Evolutionary conservation across 1,139 yeast genomes (phyloP).

Genomic region (Hyphopichia khmerensis): DNA sequence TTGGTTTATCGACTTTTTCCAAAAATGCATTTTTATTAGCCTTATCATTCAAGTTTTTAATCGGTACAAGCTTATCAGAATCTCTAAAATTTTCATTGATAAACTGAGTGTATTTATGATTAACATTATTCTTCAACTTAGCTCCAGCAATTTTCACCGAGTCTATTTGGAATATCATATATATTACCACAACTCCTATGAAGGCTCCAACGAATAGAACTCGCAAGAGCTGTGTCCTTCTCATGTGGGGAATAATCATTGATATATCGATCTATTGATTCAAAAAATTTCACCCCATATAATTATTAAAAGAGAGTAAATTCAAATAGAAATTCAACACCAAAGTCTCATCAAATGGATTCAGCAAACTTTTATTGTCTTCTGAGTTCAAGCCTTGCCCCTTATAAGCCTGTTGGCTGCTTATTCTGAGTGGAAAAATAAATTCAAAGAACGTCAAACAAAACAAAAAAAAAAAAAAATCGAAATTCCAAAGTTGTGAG

Average conservation of each 20-base stretch:
- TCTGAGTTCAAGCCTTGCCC: no score
- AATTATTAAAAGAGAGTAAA: no score
- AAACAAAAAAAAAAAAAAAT: background rate
- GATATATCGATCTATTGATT: background rate
- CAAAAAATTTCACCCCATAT: no score
- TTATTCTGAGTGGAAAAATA: no score
- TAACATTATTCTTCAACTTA: background rate
- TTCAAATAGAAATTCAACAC: no score
- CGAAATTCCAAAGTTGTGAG: background rate
- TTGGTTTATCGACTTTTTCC: background rate
- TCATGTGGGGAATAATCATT: background rate
- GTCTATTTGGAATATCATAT: slow-evolving; percentile 8
- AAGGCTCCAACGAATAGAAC: slow-evolving; percentile 4
- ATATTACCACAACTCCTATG: slow-evolving; percentile 6
- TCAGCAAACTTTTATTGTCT: no score
- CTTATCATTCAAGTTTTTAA: slow-evolving; percentile 4
- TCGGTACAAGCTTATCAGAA: slow-evolving; percentile 3
- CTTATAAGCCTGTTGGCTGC: no score
- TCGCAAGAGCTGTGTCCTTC: slow-evolving; percentile 1
- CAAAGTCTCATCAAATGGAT: no score
- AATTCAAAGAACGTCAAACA: background rate
- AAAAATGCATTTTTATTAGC: background rate
- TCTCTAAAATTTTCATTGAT: slow-evolving; percentile 2
- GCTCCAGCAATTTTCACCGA: slow-evolving; percentile 3
- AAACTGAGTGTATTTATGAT: background rate